Conservation (phyloP, 164 flowering plant genomes). For the Macadamia tetraphylla region DNA sequence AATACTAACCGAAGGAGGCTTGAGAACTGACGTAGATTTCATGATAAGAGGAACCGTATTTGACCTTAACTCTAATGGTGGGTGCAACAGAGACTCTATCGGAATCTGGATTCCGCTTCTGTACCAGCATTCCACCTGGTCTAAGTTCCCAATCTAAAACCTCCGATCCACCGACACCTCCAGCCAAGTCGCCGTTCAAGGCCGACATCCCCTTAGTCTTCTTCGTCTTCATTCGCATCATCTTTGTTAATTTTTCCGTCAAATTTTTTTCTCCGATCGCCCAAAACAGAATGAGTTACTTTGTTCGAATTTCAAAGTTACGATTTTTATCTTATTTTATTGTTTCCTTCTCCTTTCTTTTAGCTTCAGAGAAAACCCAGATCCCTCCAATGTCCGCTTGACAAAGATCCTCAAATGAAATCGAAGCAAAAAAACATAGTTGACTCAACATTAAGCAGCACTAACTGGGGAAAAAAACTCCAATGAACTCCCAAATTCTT, state of each 20-base stretch:
- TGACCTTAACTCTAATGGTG: conserved; percentile 71
- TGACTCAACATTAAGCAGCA: conserved; percentile 15
- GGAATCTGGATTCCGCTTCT: conserved; percentile 55
- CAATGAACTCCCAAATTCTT: background rate
- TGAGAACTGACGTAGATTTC: conserved; percentile 74
- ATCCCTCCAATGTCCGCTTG: conserved; percentile 18
- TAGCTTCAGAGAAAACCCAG: conserved; percentile 15
- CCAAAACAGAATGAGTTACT: background rate
- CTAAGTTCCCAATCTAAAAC: conserved; percentile 73
- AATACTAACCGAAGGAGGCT: conserved; percentile 70
- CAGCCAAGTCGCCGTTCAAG: conserved; percentile 17
- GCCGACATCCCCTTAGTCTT: conserved; percentile 21
- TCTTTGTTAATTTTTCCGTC: conserved; percentile 14
- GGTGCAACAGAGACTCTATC: conserved; percentile 45
- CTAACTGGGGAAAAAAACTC: background rate
- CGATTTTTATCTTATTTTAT: background rate
- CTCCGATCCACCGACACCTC: conserved; percentile 13
- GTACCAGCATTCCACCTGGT: conserved; percentile 98
- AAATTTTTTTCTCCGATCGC: background rate
- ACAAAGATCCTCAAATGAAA: conserved; percentile 17
- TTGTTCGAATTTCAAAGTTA: background rate
- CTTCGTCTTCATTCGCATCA: conserved; percentile 61
- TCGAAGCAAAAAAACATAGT: conserved; percentile 18
- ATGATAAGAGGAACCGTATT: conserved; percentile 59
- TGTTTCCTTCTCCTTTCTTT: background rate